phyloP scores from a whole-genome alignment of 805 yeast species.

The Babjeviella inositovora region DNA sequence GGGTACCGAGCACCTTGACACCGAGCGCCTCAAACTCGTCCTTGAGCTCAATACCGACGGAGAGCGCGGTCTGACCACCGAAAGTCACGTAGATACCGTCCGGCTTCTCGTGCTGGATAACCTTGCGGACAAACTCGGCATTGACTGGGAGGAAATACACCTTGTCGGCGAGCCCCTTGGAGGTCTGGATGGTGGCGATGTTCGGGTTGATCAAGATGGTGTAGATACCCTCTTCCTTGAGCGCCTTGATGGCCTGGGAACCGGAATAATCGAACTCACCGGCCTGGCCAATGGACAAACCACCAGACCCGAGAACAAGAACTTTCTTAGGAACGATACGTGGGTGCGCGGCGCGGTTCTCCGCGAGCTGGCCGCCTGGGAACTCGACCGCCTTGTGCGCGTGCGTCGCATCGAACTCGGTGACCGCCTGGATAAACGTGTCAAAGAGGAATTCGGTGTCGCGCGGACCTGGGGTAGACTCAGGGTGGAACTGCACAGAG shows the following conservation, averaged over 20 bases:
- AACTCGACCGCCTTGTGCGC: slow-evolving; percentile 59
- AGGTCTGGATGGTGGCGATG: slow-evolving; percentile 96
- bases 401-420: slow-evolving; percentile 40
- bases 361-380: slow-evolving; percentile 78
- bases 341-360: slow-evolving; percentile 64
- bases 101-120: slow-evolving; percentile 87
- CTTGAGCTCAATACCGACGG: slow-evolving; percentile 89
- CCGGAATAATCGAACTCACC: slow-evolving; percentile 99
- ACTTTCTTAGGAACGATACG: slow-evolving; percentile 79
- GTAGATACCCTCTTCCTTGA: slow-evolving; percentile 95
- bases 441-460: slow-evolving; percentile 97
- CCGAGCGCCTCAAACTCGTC: slow-evolving; percentile 89
- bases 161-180: slow-evolving; percentile 95
- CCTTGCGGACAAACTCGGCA: slow-evolving; percentile 91
- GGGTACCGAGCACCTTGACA: slow-evolving; percentile 93
- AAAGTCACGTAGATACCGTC: slow-evolving; percentile 95
- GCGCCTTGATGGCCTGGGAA: slow-evolving; percentile 96
- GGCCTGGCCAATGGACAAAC: slow-evolving; percentile 96
- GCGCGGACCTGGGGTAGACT: slow-evolving; percentile 98
- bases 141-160: slow-evolving; percentile 97
- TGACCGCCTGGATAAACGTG: slow-evolving; percentile 72
- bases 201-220: slow-evolving; percentile 94
- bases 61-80: slow-evolving; percentile 97
- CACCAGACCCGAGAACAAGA: slow-evolving; percentile 93
- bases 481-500: slow-evolving; percentile 99